Base-by-base conservation (phyloP, 257 asterid species). In the Anisodus acutangulus region DNA sequence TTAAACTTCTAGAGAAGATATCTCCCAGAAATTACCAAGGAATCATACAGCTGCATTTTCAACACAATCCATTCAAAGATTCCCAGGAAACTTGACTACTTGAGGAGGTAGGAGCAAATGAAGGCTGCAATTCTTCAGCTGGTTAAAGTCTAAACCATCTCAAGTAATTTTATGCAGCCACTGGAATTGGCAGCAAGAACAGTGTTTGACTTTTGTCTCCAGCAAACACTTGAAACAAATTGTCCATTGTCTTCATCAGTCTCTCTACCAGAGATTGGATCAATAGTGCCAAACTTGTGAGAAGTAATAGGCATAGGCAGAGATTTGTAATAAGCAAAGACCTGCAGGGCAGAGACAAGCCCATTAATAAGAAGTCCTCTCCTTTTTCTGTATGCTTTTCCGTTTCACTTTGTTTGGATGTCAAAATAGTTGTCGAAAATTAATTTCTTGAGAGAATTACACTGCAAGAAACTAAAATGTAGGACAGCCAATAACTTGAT, bases 201-300 rank as follows among this genome's bases (percentile, higher is more conserved):
- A 92, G 87, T 90, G 79, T 92, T 87, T 45, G 98, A 94, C 85
- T 95, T 95, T 49, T 80, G 88, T 90, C 98, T 94, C 98, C 97
- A 95, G 85, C 98, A 95, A 82, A 95, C 98, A 71, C 95, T 94
- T 4, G 98, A 94, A 86, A 95, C 97, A 76, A 95, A 95, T 86
- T 91, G 98, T 54, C 95, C 98, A 49, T 91, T 94, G 86, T 91
- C 97, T 35, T 91, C 93, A 83, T 92, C 95, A 3, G 94, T 91
- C 85, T 93, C 97, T 87, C 88, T 93, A 37, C 97, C 98, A 83
- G 98, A 91, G 84, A 92, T 89, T 80, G 94, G 92, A 91, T 95
- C 98, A 53, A 92, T 89, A 68, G 97, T 92, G 74, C 99, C 98
- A 70, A 95, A 94, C 89, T 93, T 94, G 87, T 92, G 87, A 83